phyloP scores from a whole-genome alignment of 257 asterid species.

The Salvia hispanica region DNA sequence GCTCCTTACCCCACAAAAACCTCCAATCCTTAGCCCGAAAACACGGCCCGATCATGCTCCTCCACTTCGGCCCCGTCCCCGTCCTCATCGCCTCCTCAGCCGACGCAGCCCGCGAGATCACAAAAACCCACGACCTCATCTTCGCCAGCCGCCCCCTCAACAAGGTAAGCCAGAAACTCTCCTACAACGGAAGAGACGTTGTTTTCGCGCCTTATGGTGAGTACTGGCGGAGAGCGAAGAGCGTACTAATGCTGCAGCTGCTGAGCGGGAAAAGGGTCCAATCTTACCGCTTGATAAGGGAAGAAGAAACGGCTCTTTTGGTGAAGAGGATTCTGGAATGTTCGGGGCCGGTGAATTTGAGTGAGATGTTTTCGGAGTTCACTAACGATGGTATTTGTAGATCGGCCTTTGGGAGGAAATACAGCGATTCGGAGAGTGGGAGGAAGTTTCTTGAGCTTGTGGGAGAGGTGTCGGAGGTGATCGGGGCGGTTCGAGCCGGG shows the following conservation, averaged over 20 bases:
- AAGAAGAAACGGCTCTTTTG: background rate
- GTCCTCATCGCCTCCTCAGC: background rate
- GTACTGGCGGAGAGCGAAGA: conserved; percentile 13
- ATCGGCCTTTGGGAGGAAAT: conserved; percentile 9
- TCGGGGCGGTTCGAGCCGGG: background rate
- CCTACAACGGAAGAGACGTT: background rate
- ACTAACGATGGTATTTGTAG: conserved; percentile 3
- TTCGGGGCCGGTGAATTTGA: background rate
- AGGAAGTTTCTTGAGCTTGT: background rate
- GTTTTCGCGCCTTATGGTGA: background rate
- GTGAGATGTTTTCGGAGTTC: background rate
- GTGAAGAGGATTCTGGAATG: background rate
- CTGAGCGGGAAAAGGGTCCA: background rate
- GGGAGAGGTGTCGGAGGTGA: background rate
- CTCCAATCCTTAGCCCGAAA: background rate
- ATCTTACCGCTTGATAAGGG: background rate
- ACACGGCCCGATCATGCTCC: conserved; percentile 16
- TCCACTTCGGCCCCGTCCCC: background rate
- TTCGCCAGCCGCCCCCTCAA: background rate
- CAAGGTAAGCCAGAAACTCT: background rate
- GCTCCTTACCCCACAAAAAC: background rate
- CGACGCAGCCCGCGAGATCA: background rate
- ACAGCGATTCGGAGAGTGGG: background rate
- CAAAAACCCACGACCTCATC: background rate
- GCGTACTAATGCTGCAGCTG: background rate